These are phyloP conservation scores for Solanum chacoense DNA, from an alignment of 305 asterid genomes.

Conservation along the genomic window DNA sequence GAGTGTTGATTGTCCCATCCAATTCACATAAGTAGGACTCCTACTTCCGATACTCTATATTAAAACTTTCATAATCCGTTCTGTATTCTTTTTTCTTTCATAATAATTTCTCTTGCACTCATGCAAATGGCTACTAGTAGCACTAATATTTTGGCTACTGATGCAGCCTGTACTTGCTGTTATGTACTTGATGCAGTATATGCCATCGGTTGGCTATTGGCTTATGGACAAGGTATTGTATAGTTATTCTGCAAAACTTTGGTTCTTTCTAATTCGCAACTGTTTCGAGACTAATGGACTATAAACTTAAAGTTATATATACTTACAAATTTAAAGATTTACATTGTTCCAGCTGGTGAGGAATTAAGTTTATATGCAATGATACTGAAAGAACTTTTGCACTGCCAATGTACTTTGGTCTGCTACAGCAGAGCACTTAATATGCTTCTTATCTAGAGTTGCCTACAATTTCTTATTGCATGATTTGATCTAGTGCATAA, in stretches of 20 bases:
- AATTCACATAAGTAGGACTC: background rate
- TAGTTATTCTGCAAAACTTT: background rate
- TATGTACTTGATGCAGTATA: constrained; percentile 82
- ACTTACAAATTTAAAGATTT: background rate
- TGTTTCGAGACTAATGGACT: background rate
- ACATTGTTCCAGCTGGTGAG: background rate
- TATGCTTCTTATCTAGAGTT: background rate
- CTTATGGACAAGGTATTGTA: constrained; percentile 87
- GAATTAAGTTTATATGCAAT: background rate
- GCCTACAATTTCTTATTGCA: background rate
- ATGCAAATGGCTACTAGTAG: background rate
- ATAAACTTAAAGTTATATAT: background rate
- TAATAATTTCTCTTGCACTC: background rate
- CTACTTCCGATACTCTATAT: background rate
- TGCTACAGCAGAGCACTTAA: background rate
- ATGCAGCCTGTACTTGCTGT: constrained; percentile 95
- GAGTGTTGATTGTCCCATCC: background rate
- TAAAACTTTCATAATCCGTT: background rate
- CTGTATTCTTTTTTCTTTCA: background rate
- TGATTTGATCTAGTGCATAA: background rate
- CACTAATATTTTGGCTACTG: background rate
- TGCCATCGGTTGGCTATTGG: constrained; percentile 82
- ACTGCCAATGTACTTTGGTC: background rate
- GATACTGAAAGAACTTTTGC: background rate
- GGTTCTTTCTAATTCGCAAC: background rate